Conservation (phyloP, 208 protist genomes). For the Blastocrithidia nonstop region DNA sequence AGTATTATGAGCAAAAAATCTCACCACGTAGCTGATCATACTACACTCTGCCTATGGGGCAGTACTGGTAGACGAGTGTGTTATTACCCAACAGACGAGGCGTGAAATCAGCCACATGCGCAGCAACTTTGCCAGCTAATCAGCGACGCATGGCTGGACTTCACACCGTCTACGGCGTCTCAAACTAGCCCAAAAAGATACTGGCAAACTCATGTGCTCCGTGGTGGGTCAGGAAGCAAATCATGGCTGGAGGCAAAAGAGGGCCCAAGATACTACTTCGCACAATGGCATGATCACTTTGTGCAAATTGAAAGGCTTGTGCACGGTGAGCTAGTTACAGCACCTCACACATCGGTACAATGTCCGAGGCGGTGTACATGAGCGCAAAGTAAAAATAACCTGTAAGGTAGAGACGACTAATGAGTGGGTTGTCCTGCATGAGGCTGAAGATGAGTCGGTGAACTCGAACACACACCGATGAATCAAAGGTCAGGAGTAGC, state of each 20-base stretch:
- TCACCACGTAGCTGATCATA: slow-evolving; percentile 82
- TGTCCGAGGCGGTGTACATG: slow-evolving; percentile 89
- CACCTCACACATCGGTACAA: slow-evolving; percentile 78
- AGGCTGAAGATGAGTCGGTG: slow-evolving; percentile 69
- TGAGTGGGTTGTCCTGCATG: slow-evolving; percentile 79
- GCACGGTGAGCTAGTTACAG: slow-evolving; percentile 67
- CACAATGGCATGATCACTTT: slow-evolving; percentile 35
- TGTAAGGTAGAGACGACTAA: slow-evolving; percentile 80
- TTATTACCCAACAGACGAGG: slow-evolving; percentile 85
- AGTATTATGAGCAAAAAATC: slow-evolving; percentile 91
- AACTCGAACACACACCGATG: slow-evolving; percentile 59
- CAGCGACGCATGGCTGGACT: slow-evolving; percentile 81
- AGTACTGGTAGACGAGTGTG: slow-evolving; percentile 83
- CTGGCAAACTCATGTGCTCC: slow-evolving; percentile 84
- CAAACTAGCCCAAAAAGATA: slow-evolving; percentile 87
- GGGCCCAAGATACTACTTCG: slow-evolving; percentile 63
- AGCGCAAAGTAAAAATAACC: slow-evolving; percentile 90
- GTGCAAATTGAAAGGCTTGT: slow-evolving; percentile 63
- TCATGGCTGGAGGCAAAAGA: slow-evolving; percentile 86
- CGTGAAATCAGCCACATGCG: slow-evolving; percentile 86
- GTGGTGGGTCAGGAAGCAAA: slow-evolving; percentile 88
- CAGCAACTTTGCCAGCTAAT: slow-evolving; percentile 81
- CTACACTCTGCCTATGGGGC: slow-evolving; percentile 79
- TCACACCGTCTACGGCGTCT: slow-evolving; percentile 92
- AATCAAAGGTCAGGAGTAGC: slow-evolving; percentile 88